phyloP scores from a whole-genome alignment of 1,284 basidiomycete genomes.

The Sphaerobolus stellatus region DNA sequence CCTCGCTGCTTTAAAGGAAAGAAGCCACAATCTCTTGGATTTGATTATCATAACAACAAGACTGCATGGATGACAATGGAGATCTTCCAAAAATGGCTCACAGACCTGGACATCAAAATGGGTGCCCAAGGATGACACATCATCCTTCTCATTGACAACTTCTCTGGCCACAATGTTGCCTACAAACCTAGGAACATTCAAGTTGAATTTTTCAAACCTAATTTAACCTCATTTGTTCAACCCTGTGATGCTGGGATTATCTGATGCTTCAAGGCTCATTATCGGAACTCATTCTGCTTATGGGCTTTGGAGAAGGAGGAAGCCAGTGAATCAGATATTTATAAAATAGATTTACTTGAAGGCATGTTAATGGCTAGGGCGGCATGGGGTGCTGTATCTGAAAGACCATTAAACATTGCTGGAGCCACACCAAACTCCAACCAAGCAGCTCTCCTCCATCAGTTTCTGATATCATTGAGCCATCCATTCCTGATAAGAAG shows the following conservation, averaged over 20 bases:
- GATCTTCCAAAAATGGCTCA: constrained; percentile 32
- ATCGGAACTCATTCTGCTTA: constrained; percentile 24
- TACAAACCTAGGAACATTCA: constrained; percentile 19
- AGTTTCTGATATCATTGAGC: no score
- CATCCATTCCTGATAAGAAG: no score
- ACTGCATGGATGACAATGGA: constrained; percentile 35
- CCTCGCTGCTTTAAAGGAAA: constrained; percentile 16
- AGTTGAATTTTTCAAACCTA: constrained; percentile 15
- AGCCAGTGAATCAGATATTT: constrained; percentile 32
- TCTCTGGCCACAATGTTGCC: constrained; percentile 26
- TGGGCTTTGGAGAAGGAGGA: constrained; percentile 31
- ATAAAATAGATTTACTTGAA: constrained; percentile 34
- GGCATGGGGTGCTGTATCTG: constrained; percentile 31
- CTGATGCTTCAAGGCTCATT: constrained; percentile 32
- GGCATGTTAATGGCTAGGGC: constrained; percentile 30
- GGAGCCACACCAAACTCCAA: constrained; percentile 30
- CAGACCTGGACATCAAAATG: constrained; percentile 25
- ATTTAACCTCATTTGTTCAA: constrained; percentile 20
- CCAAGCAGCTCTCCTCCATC: not conserved
- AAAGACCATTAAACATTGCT: constrained; percentile 34
- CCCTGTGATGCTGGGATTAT: constrained; percentile 31
- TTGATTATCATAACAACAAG: constrained; percentile 30
- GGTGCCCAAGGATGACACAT: constrained; percentile 20
- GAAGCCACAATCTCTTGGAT: constrained; percentile 25
- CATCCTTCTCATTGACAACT: constrained; percentile 33